Percentiles rank a stretch among this genome's conserved stretches.
These are phyloP conservation scores for Cucurbita ficifolia DNA, from an alignment of 306 rosid species.

Conservation along the genomic window DNA sequence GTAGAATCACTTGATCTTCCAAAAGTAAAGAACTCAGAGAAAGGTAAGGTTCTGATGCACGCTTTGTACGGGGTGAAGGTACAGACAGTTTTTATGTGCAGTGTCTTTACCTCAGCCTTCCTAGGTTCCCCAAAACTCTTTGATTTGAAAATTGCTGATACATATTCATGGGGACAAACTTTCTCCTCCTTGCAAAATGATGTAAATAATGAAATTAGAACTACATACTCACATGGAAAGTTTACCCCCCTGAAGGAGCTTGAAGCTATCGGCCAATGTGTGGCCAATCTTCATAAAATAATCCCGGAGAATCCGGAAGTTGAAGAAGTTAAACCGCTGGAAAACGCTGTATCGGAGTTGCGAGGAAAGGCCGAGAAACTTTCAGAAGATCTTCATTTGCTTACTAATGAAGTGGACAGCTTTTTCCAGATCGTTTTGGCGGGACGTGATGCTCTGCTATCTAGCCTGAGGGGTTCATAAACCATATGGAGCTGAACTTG, in stretches of 20 bases:
- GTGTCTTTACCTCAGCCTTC: slow-evolving; percentile 50
- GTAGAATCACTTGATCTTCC: slow-evolving; percentile 60
- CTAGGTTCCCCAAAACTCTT: slow-evolving; percentile 41
- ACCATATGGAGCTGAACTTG: slow-evolving; percentile 9
- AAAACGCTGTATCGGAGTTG: slow-evolving; percentile 28
- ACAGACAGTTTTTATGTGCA: slow-evolving; percentile 46
- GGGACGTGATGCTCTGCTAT: slow-evolving; percentile 58
- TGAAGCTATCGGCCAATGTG: slow-evolving; percentile 38
- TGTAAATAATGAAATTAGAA: slow-evolving; percentile 53
- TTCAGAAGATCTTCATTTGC: slow-evolving; percentile 51
- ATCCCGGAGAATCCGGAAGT: slow-evolving; percentile 29
- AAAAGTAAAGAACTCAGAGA: slow-evolving; percentile 76
- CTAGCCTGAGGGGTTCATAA: slow-evolving; percentile 33
- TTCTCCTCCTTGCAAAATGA: slow-evolving; percentile 35
- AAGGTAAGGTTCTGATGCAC: slow-evolving; percentile 72
- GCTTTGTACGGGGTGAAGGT: slow-evolving; percentile 84
- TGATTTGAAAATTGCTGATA: slow-evolving; percentile 31
- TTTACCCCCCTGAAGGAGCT: slow-evolving; percentile 42
- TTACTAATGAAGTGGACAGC: slow-evolving; percentile 53
- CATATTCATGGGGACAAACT: slow-evolving; percentile 52
- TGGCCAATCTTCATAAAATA: slow-evolving; percentile 32
- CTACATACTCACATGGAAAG: slow-evolving; percentile 21
- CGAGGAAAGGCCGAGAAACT: slow-evolving; percentile 29
- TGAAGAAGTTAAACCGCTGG: slow-evolving; percentile 10
- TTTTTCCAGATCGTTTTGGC: slow-evolving; percentile 44